phyloP scores from a whole-genome alignment of 176 grass and related monocot genomes.

The maize (Zea mays) region DNA sequence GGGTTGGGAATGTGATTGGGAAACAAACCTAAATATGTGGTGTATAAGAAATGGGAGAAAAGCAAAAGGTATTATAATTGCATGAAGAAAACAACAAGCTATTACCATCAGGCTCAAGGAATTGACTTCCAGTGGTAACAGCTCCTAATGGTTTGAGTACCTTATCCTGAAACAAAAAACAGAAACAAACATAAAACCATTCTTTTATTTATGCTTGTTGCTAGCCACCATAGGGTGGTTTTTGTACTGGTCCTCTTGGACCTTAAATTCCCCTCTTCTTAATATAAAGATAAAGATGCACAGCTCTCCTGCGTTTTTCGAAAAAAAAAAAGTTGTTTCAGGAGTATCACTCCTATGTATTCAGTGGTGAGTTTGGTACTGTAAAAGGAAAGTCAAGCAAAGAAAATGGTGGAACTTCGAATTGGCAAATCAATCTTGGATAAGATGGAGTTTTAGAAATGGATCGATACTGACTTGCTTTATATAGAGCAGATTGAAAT shows the following conservation, averaged over 20 bases:
- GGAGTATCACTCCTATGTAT: slow-evolving; percentile 18
- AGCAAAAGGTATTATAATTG: background rate
- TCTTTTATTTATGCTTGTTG: background rate
- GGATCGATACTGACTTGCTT: background rate
- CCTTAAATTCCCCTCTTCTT: no score
- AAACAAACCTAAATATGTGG: slow-evolving; percentile 67
- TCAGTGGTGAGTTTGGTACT: slow-evolving; percentile 4
- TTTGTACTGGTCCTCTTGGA: no score
- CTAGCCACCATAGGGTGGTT: no score
- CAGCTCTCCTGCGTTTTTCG: no score
- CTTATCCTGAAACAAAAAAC: slow-evolving; percentile 57
- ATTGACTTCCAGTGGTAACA: slow-evolving; percentile 81
- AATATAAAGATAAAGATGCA: no score
- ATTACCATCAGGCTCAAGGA: slow-evolving; percentile 97
- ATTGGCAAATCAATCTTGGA: background rate
- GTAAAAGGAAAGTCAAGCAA: background rate
- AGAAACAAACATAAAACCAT: slow-evolving; percentile 26
- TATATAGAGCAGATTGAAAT: background rate
- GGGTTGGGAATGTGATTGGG: slow-evolving; percentile 98
- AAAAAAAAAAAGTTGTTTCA: background rate
- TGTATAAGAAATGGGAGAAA: slow-evolving; percentile 30
- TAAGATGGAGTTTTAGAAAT: slow-evolving; percentile 4
- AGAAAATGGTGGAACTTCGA: background rate
- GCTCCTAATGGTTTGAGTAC: slow-evolving; percentile 90
- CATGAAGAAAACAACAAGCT: slow-evolving; percentile 29